A percentile compares a stretch with the other conserved stretches of the same genome.
Evolutionary conservation across 768 basidiomycete species (phyloP).

Genomic region (Boletus pseudopeckii): DNA sequence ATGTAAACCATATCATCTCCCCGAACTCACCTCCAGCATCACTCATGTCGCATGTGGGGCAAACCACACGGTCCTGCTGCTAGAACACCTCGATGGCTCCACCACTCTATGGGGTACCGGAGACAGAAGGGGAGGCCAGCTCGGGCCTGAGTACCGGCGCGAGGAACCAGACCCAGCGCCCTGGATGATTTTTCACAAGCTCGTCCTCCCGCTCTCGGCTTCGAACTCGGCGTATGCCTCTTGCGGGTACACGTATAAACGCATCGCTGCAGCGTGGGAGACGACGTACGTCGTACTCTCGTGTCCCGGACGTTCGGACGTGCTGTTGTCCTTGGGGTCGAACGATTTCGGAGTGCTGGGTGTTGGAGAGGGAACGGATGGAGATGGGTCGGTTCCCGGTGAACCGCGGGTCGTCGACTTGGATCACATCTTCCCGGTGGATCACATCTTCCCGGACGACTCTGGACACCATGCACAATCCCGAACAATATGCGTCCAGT

Average conservation of each 20-base stretch:
- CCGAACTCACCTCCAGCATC: slow-evolving; percentile 31
- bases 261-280: slow-evolving; percentile 76
- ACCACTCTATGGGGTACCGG: slow-evolving; percentile 72
- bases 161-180: slow-evolving; percentile 8
- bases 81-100: slow-evolving; percentile 35
- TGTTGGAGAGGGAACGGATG: slow-evolving; percentile 33
- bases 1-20: slow-evolving; percentile 22
- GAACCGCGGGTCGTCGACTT: slow-evolving; percentile 11
- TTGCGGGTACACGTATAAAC: slow-evolving; percentile 41
- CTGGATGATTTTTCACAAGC: slow-evolving; percentile 43
- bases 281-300: slow-evolving; percentile 72
- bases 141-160: slow-evolving; percentile 44
- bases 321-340: slow-evolving; percentile 75
- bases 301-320: slow-evolving; percentile 38
- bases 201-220: slow-evolving; percentile 40
- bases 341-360: slow-evolving; percentile 86
- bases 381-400: slow-evolving; percentile 2
- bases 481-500: slow-evolving; percentile 35
- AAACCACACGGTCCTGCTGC: slow-evolving; percentile 73
- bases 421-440: slow-evolving; percentile 29
- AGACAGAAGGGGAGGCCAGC: slow-evolving; percentile 66
- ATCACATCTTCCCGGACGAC: slow-evolving; percentile 35
- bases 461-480: slow-evolving; percentile 15
- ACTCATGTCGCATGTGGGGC: slow-evolving; percentile 63
- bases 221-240: slow-evolving; percentile 18